Evolutionary conservation across 768 basidiomycete genomes (phyloP).

Genomic region (Royoungia palumana): DNA sequence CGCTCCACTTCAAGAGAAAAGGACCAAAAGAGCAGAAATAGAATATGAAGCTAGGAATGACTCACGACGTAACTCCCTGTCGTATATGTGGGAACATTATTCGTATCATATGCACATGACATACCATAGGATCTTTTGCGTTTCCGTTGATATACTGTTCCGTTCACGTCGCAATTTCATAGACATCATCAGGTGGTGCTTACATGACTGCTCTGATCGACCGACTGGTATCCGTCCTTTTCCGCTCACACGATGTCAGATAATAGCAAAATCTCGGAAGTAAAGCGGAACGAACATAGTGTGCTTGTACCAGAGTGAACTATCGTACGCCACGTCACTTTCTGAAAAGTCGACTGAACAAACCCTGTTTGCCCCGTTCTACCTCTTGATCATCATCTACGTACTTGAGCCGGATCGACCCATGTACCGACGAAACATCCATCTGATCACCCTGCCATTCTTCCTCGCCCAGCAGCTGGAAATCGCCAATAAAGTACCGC

Average conservation of each 20-base stretch:
- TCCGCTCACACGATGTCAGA: too few species aligned
- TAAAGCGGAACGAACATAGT: too few species aligned
- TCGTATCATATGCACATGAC: neutral
- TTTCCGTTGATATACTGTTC: neutral
- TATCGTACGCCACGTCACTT: constrained; percentile 3
- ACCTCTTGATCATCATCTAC: constrained; percentile 9
- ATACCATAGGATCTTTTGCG: constrained; percentile 4
- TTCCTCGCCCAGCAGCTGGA: constrained; percentile 11
- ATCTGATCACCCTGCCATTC: constrained; percentile 24
- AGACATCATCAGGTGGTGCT: neutral
- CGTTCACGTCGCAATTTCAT: neutral
- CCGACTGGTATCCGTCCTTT: too few species aligned
- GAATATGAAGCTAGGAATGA: constrained; percentile 4
- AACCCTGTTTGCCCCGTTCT: constrained; percentile 4
- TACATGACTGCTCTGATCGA: too few species aligned
- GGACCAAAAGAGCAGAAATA: neutral
- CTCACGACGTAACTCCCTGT: constrained; percentile 13
- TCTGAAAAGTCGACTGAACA: constrained; percentile 21
- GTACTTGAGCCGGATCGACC: constrained; percentile 20
- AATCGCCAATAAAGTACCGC: constrained; percentile 27
- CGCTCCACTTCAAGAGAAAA: neutral
- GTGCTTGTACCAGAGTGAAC: neutral
- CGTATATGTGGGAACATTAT: constrained; percentile 7
- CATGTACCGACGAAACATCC: constrained; percentile 15
- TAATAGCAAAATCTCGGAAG: too few species aligned